Evolutionary conservation across 495 filamentous ascomycete genomes (phyloP), one percentile per base, ranked within the genome.

Genomic region (Zalerion maritima): DNA sequence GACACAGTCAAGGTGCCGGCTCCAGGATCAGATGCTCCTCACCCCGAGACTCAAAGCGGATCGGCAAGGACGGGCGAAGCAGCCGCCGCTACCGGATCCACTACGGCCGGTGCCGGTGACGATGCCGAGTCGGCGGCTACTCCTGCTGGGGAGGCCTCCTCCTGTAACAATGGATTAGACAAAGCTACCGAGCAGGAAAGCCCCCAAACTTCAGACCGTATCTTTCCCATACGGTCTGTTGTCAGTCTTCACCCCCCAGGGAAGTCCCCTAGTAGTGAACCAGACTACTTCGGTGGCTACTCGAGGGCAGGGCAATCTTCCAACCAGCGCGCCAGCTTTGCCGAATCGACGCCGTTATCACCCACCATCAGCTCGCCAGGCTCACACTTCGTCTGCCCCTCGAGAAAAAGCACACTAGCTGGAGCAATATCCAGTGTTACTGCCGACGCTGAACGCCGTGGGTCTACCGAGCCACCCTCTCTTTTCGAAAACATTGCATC

Each of bases 151-250:
- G n/a, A n/a, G n/a, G n/a, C n/a, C n/a, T n/a, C n/a, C n/a, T n/a
- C n/a, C n/a, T n/a, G n/a, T n/a, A n/a, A n/a, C n/a, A n/a, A n/a
- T n/a, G n/a, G n/a, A n/a, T n/a, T n/a, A n/a, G n/a, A n/a, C n/a
- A n/a, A n/a, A n/a, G n/a, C n/a, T n/a, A n/a, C n/a, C n/a, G n/a
- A n/a, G n/a, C n/a, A n/a, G n/a, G n/a, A n/a, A 25, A 8, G 21
- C 21, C 23, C 14, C 23, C 11, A 25, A 14, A 25, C 40, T 14
- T 51, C 60, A 6, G 79, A 87, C 41, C 67, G 78, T 15, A 76
- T 92, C 13, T 92, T 84, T 34, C 83, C 83, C 8, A 78, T 91
- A n/a, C 69, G 78, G 20, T 86, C 78, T 8, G 74, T 81, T 15
- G 68, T 92, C 14, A 79, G 73, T 6, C 75, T 91, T 16, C 74